phyloP scores from a whole-genome alignment of 2,329 filamentous ascomycete genomes.

The Mycosphaerelloides madeirae region DNA sequence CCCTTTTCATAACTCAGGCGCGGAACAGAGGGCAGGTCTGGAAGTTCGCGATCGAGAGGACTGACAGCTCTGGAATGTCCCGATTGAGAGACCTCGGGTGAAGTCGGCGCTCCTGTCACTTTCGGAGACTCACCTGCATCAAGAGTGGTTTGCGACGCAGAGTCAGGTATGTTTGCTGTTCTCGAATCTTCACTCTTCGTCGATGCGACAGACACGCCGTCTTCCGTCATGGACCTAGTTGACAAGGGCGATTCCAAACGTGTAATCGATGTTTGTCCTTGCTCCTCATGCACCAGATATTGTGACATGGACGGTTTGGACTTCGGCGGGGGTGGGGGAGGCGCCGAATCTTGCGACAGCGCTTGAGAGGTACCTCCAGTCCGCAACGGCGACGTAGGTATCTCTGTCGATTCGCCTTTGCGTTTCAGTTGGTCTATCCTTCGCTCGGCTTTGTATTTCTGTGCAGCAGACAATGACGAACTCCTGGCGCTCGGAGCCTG shows the following conservation, averaged over 20 bases:
- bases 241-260: constrained; percentile 17
- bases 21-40: neutral
- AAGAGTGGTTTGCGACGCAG: constrained; percentile 2
- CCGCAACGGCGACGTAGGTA: constrained; percentile 2
- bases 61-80: neutral
- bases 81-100: neutral
- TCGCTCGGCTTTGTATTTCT: constrained; percentile 23
- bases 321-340: constrained; percentile 1
- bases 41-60: constrained; percentile 2
- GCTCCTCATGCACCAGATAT: constrained; percentile 26
- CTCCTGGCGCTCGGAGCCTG: constrained; percentile 4
- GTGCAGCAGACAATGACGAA: constrained; percentile 17
- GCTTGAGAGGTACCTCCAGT: no score
- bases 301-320: constrained; percentile 30
- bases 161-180: neutral
- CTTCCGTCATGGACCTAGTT: neutral
- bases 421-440: constrained; percentile 25
- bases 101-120: neutral
- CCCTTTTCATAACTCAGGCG: no score
- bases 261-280: constrained; percentile 23
- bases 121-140: neutral
- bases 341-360: neutral
- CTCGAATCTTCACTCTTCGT: neutral
- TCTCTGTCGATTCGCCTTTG: constrained; percentile 17
- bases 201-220: neutral